Conservation (phyloP, 257 asterid species). For the Haberlea rhodopensis region DNA sequence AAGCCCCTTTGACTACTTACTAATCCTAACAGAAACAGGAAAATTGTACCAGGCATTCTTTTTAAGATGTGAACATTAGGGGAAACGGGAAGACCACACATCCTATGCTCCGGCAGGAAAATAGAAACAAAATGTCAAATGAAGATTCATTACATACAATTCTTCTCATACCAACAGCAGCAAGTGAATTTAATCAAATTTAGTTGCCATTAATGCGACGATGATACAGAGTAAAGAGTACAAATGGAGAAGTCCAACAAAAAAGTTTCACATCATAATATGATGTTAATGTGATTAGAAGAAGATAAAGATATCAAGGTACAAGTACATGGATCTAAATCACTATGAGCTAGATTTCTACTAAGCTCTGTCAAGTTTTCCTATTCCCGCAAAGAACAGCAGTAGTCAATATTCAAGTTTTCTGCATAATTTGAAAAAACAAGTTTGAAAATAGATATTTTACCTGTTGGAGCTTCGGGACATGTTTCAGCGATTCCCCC, state of each 20-base stretch:
- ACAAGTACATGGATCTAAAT: conserved; percentile 6
- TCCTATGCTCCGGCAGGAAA: background rate
- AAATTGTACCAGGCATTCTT: background rate
- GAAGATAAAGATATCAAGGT: background rate
- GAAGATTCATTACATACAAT: no score
- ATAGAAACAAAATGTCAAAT: background rate
- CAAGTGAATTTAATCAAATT: background rate
- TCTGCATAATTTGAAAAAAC: conserved; percentile 51
- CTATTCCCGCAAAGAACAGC: background rate
- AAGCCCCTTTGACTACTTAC: background rate
- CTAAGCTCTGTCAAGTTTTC: background rate
- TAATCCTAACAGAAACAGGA: background rate
- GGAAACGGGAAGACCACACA: background rate
- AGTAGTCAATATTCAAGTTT: conserved; percentile 53
- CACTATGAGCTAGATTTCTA: background rate
- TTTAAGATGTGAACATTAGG: background rate
- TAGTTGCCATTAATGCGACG: background rate
- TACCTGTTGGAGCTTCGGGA: conserved; percentile 49
- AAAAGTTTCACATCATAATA: background rate
- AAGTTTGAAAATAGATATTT: conserved; percentile 34
- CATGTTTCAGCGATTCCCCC: conserved; percentile 47
- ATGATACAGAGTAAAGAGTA: background rate
- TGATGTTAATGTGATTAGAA: background rate
- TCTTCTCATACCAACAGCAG: no score
- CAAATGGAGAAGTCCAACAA: background rate